phyloP scores from a whole-genome alignment of 1,139 yeast genomes.

The Ogataea hybrid region DNA sequence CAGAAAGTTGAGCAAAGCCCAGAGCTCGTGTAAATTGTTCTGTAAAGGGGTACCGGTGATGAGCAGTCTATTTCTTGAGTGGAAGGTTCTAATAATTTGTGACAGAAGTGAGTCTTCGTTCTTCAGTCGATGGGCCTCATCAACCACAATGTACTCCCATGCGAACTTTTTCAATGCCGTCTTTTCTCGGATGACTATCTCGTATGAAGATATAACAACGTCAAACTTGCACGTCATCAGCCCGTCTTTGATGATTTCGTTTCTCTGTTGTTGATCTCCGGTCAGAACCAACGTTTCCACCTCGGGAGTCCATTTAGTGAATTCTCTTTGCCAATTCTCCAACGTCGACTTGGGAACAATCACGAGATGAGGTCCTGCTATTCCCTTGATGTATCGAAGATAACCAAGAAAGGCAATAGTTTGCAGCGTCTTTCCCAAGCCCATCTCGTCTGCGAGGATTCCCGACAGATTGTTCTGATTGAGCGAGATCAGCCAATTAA shows the following conservation, averaged over 20 bases:
- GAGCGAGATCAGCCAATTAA: constrained; percentile 85
- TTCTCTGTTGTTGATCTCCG: constrained; percentile 70
- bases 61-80: constrained; percentile 64
- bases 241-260: constrained; percentile 46
- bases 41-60: constrained; percentile 84
- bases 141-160: constrained; percentile 76
- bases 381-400: constrained; percentile 55
- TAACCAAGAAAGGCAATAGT: constrained; percentile 83
- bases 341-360: constrained; percentile 78
- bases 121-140: constrained; percentile 81
- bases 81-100: constrained; percentile 71
- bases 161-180: constrained; percentile 58
- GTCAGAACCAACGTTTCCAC: constrained; percentile 65
- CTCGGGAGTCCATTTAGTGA: constrained; percentile 77
- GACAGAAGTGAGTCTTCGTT: constrained; percentile 74
- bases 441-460: constrained; percentile 97
- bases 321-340: constrained; percentile 79
- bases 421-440: constrained; percentile 92
- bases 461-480: constrained; percentile 87
- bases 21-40: constrained; percentile 72
- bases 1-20: constrained; percentile 76
- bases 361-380: constrained; percentile 71
- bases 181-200: constrained; percentile 74
- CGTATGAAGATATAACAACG: constrained; percentile 71
- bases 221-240: constrained; percentile 67